Conservation (phyloP, 75 land plant species). For the Picea glauca region DNA sequence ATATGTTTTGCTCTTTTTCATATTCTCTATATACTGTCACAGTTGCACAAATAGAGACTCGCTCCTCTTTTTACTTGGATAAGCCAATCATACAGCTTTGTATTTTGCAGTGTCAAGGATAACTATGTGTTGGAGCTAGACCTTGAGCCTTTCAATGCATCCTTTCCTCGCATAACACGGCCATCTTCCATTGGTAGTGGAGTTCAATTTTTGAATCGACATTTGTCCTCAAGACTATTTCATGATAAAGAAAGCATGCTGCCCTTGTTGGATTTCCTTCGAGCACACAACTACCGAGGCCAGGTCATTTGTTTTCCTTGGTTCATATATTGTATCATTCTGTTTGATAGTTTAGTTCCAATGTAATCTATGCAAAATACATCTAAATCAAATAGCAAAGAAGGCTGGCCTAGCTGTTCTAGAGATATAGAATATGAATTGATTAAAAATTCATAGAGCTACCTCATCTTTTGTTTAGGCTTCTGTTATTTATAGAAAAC, state of each 20-base stretch:
- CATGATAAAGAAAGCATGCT: slow-evolving; percentile 58
- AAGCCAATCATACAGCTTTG: not conserved
- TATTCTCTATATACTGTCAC: not conserved
- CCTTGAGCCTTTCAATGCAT: slow-evolving; percentile 60
- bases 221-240: slow-evolving; percentile 77
- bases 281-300: slow-evolving; percentile 75
- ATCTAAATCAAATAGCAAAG: not conserved
- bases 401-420: not conserved
- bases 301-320: slow-evolving; percentile 37
- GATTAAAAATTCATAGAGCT: no score
- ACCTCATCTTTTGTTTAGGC: not conserved
- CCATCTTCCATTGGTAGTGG: slow-evolving; percentile 73
- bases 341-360: not conserved
- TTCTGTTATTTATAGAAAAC: not conserved
- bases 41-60: not conserved
- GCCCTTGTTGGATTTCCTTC: slow-evolving; percentile 73
- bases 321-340: not conserved
- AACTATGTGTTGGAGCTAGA: slow-evolving; percentile 60
- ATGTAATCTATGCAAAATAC: not conserved
- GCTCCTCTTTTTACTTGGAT: not conserved
- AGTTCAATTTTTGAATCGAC: slow-evolving; percentile 91
- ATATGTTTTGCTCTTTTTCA: not conserved
- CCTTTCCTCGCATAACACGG: slow-evolving; percentile 43
- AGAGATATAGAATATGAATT: no score
- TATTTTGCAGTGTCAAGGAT: slow-evolving; percentile 26